Conservation (phyloP, 495 filamentous ascomycete species). For the Apiosordaria backusii region DNA sequence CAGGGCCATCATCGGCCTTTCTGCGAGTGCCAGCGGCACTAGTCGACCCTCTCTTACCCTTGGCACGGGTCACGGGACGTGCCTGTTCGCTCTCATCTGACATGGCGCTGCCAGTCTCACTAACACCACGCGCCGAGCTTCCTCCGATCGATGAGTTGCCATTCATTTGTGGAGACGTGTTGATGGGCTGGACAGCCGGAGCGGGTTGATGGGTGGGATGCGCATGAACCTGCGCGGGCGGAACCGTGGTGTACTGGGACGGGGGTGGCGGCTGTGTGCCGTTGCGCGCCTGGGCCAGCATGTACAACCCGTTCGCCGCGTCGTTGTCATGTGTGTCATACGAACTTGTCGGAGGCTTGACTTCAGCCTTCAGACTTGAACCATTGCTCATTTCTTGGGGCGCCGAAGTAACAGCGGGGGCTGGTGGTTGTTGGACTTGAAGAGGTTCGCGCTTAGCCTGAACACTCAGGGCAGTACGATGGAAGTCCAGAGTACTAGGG, state of each 20-base stretch:
- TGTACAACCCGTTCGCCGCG: constrained; percentile 90
- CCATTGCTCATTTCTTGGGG: constrained; percentile 48
- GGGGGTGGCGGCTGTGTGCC: constrained; percentile 52
- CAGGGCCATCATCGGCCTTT: constrained; percentile 72
- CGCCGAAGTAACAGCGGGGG: constrained; percentile 40
- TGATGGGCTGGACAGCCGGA: constrained; percentile 39
- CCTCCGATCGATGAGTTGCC: constrained; percentile 43
- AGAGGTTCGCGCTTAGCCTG: constrained; percentile 54
- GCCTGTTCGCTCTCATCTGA: constrained; percentile 72
- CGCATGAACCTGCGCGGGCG: constrained; percentile 45
- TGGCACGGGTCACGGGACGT: constrained; percentile 58
- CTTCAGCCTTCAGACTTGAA: constrained; percentile 39
- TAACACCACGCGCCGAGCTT: constrained; percentile 51
- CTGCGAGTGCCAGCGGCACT: constrained; percentile 53
- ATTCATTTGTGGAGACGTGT: constrained; percentile 51
- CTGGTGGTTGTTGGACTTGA: constrained; percentile 44
- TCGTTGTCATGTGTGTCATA: constrained; percentile 89
- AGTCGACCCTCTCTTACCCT: constrained; percentile 61
- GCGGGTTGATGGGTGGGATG: constrained; percentile 30
- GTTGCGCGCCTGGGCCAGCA: constrained; percentile 73
- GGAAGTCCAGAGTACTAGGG: constrained; percentile 88
- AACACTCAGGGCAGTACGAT: constrained; percentile 83
- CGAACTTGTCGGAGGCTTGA: constrained; percentile 50
- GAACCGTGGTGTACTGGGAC: constrained; percentile 47
- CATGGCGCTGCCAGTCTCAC: constrained; percentile 64